A percentile compares a stretch with the other conserved stretches of the same genome.
Conservation (phyloP, 306 rosid genomes). For the Dryas drummondii region DNA sequence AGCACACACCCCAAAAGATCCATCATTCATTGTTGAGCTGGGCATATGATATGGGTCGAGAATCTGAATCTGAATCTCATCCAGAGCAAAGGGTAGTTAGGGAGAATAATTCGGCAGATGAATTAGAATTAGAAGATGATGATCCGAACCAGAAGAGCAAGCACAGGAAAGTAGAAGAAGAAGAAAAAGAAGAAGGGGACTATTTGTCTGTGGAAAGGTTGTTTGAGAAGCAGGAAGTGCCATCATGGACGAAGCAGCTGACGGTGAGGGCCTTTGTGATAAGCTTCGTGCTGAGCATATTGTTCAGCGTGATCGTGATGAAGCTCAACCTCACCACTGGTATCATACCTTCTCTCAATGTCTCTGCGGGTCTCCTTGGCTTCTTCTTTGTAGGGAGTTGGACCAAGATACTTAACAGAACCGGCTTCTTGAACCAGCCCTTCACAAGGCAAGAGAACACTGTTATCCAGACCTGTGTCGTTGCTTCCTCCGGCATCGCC, state of each 20-base stretch:
- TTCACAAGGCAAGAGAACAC: constrained; percentile 53
- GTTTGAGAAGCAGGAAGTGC: constrained; percentile 33
- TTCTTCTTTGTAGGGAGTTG: constrained; percentile 46
- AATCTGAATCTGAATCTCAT: background rate
- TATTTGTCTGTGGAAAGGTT: constrained; percentile 25
- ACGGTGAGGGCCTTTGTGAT: constrained; percentile 39
- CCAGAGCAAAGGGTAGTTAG: background rate
- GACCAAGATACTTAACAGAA: constrained; percentile 30
- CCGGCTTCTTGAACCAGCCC: constrained; percentile 36
- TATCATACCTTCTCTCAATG: constrained; percentile 44
- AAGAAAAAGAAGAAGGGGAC: background rate
- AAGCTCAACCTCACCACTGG: constrained; percentile 49
- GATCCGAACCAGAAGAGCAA: constrained; percentile 31
- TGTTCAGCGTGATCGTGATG: constrained; percentile 48
- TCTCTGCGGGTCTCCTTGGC: constrained; percentile 44
- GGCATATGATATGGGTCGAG: too few species aligned
- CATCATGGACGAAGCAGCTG: constrained; percentile 42
- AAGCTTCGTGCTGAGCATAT: constrained; percentile 38
- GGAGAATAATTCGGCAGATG: too few species aligned
- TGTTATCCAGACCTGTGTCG: constrained; percentile 51
- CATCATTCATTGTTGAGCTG: too few species aligned
- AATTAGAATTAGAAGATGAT: background rate
- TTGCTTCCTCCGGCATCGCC: constrained; percentile 53
- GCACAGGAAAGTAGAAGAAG: background rate
- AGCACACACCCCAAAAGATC: too few species aligned